Percentiles rank a stretch among this genome's conserved stretches.
Conservation (phyloP, 805 yeast genomes). For the Saccharomyces mikatae region DNA sequence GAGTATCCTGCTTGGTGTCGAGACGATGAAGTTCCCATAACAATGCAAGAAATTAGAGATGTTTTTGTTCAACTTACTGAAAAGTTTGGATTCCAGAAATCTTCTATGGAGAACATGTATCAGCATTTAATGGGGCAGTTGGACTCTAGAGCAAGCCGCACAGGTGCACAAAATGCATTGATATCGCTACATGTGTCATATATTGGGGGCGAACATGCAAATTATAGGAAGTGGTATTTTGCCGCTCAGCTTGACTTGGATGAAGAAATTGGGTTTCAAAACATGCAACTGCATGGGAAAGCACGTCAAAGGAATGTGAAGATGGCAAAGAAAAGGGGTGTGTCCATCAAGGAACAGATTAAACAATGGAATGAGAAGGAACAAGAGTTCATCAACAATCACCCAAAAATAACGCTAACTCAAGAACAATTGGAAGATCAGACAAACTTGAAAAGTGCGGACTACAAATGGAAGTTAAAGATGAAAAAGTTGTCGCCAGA, state of each 20-base stretch:
- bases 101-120: slow-evolving; percentile 68
- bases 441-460: slow-evolving; percentile 63
- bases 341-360: slow-evolving; percentile 29
- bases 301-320: slow-evolving; percentile 37
- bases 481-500: slow-evolving; percentile 47
- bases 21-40: slow-evolving; percentile 58
- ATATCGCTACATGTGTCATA: slow-evolving; percentile 78
- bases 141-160: slow-evolving; percentile 81
- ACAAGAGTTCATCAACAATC: slow-evolving; percentile 39
- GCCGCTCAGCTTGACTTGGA: slow-evolving; percentile 77
- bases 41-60: slow-evolving; percentile 51
- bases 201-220: slow-evolving; percentile 83
- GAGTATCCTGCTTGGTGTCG: slow-evolving; percentile 33
- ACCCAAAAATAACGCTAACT: slow-evolving; percentile 50
- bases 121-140: slow-evolving; percentile 73
- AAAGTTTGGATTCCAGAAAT: slow-evolving; percentile 78
- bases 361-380: slow-evolving; percentile 40
- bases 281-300: slow-evolving; percentile 45
- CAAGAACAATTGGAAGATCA: slow-evolving; percentile 63
- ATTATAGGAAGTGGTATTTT: slow-evolving; percentile 87
- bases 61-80: slow-evolving; percentile 52
- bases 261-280: slow-evolving; percentile 51
- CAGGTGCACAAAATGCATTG: slow-evolving; percentile 63
- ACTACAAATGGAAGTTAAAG: slow-evolving; percentile 65
- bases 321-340: slow-evolving; percentile 35